phyloP scores from a whole-genome alignment of 306 rosid species.

The Begonia loranthoides region DNA sequence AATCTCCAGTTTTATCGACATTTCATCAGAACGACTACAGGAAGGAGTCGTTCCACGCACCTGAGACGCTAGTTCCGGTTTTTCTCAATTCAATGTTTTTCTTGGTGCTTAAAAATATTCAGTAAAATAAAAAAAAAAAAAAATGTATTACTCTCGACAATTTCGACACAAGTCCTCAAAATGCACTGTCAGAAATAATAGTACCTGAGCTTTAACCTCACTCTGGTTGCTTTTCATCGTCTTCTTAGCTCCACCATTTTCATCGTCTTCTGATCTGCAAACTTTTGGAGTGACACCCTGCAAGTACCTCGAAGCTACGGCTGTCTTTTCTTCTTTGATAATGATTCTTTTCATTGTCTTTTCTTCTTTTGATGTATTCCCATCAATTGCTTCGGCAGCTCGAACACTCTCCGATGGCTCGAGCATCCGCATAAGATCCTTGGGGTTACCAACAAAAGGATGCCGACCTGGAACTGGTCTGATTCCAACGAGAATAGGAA shows the following conservation, averaged over 20 bases:
- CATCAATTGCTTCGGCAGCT: constrained; percentile 16
- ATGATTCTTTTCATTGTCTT: constrained; percentile 56
- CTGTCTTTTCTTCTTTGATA: constrained; percentile 69
- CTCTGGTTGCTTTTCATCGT: constrained; percentile 44
- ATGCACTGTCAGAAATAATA: constrained; percentile 9
- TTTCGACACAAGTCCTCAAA: too few species aligned
- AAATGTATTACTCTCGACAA: too few species aligned
- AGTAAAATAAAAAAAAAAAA: too few species aligned
- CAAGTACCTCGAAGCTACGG: constrained; percentile 84
- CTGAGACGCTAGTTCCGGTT: constrained; percentile 29
- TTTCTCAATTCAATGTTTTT: neutral
- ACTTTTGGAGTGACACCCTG: constrained; percentile 45
- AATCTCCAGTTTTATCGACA: constrained; percentile 35
- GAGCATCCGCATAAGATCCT: constrained; percentile 84
- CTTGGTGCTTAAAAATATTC: too few species aligned
- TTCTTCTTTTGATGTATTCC: constrained; percentile 24
- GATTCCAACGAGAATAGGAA: constrained; percentile 62
- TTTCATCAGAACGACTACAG: constrained; percentile 24
- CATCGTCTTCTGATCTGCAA: constrained; percentile 38
- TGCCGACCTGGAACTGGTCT: constrained; percentile 73
- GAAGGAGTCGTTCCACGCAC: constrained; percentile 20
- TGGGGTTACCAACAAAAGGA: constrained; percentile 72
- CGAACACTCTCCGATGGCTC: constrained; percentile 41
- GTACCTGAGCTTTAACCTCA: constrained; percentile 77
- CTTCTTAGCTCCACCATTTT: constrained; percentile 39